phyloP scores from a whole-genome alignment of 331 rosid species.

The Malus hybrid region DNA sequence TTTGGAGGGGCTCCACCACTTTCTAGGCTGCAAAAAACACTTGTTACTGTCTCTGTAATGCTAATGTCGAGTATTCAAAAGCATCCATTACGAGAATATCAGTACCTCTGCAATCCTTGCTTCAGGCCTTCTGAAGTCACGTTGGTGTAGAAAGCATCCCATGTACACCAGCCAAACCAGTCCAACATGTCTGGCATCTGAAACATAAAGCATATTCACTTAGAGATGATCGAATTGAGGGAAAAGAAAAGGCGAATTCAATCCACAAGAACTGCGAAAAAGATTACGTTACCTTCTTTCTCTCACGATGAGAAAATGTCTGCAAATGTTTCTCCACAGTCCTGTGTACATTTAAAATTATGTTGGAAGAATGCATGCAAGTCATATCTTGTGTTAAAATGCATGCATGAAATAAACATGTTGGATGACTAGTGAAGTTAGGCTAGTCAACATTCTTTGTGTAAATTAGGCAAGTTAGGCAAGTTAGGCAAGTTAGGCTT shows the following conservation, averaged over 20 bases:
- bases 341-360: slow-evolving; percentile 34
- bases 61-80: background rate
- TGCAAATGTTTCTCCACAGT: slow-evolving; percentile 70
- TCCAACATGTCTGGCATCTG: slow-evolving; percentile 90
- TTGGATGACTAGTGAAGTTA: no score
- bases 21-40: slow-evolving; percentile 44
- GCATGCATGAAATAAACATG: no score
- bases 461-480: no score
- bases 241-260: background rate
- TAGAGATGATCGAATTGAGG: background rate
- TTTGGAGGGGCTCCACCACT: slow-evolving; percentile 73
- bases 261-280: background rate
- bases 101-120: slow-evolving; percentile 65
- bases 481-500: no score
- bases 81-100: background rate
- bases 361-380: no score
- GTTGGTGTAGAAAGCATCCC: slow-evolving; percentile 87
- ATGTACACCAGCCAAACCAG: slow-evolving; percentile 94
- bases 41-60: background rate
- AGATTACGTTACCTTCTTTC: slow-evolving; percentile 53
- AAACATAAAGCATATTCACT: background rate
- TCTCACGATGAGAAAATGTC: slow-evolving; percentile 73
- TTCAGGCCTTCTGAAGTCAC: slow-evolving; percentile 68
- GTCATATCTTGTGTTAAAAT: no score
- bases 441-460: no score